Evolutionary conservation across 495 filamentous ascomycete species (phyloP), one percentile per base, ranked within the genome.

Genomic region (Hypoxylon rickii): DNA sequence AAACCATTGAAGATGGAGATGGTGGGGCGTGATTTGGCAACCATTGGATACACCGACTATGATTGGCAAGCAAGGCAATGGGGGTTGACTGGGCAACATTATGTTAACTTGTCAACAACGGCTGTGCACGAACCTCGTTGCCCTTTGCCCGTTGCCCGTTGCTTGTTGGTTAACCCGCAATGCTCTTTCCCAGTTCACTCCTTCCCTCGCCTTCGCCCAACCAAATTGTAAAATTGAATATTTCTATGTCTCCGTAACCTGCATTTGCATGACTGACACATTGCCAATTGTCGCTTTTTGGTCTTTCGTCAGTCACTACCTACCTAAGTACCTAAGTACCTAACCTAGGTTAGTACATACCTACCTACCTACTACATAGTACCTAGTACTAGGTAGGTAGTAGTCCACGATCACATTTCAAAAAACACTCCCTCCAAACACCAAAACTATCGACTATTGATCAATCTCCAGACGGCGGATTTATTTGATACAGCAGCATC

Each of bases 81-180:
- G 10, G 11, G 12, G 55, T 64, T 64, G 50, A n/a, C 61, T 5
- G 7, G 37, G 38, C 41, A 60, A 64, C 61, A 11, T 2, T 7
- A 12, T 33, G 12, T 64, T 51, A 64, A 64, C 61, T 7, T 33
- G 12, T 64, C 55, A 64, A 64, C 61, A 64, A 64, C 24, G 32
- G 39, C 17, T 46, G 26, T 17, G 22, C 42, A 42, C 12, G 39
- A 29, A 29, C 4, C 10, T 29, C 24, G 10, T 4, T 10, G 4
- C 4, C 4, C 24, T 10, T 29, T 29, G 10, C 10, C n/a, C 4
- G 24, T 10, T 29, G 24, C 24, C 24, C n/a, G n/a, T 29, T 29
- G 24, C 24, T 20, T 32, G 24, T 2, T 49, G 24, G 6, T 34
- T 24, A 50, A 48, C 54, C 61, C 50, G 55, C 61, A 44, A 29